These are phyloP conservation scores for Ophiostoma sp. DNA, from an alignment of 2,329 filamentous ascomycete genomes.

Conservation along the genomic window DNA sequence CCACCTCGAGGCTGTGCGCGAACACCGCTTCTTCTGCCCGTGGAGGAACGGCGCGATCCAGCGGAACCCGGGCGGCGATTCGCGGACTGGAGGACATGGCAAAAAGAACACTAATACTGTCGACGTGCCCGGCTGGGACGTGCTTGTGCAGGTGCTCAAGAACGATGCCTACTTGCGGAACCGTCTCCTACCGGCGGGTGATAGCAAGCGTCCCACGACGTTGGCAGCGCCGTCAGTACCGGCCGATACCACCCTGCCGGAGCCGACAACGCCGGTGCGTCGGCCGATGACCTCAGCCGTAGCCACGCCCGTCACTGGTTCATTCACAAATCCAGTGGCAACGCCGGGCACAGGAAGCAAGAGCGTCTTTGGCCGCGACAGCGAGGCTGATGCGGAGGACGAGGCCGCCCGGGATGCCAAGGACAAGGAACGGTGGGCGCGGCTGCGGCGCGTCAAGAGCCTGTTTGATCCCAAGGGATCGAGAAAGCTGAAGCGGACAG, in stretches of 20 bases:
- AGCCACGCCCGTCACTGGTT: not conserved
- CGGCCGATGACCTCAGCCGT: not conserved
- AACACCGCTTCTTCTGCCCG: conserved; percentile 79
- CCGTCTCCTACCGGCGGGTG: conserved; percentile 28
- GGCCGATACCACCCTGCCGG: not conserved
- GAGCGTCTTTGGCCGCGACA: conserved; percentile 19
- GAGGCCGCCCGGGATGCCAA: conserved; percentile 49
- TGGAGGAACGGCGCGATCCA: conserved; percentile 66
- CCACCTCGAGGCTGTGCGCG: conserved; percentile 61
- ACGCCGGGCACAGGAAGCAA: conserved; percentile 22
- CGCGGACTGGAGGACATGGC: conserved; percentile 5
- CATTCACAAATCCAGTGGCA: not conserved
- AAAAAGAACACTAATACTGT: conserved; percentile 23
- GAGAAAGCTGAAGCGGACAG: conserved; percentile 43
- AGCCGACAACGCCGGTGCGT: conserved; percentile 12
- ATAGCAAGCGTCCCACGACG: not conserved
- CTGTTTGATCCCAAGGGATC: conserved; percentile 60
- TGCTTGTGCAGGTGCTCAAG: conserved; percentile 49
- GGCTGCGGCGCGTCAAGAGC: conserved; percentile 65
- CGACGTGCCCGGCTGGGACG: conserved; percentile 50
- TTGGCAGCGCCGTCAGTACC: not conserved
- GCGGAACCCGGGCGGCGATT: conserved; percentile 40
- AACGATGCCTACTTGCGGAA: conserved; percentile 54
- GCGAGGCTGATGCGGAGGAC: conserved; percentile 32
- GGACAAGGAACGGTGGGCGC: conserved; percentile 69